Evolutionary conservation across 768 basidiomycete species (phyloP).

Genomic region (Tylopilus sp.): DNA sequence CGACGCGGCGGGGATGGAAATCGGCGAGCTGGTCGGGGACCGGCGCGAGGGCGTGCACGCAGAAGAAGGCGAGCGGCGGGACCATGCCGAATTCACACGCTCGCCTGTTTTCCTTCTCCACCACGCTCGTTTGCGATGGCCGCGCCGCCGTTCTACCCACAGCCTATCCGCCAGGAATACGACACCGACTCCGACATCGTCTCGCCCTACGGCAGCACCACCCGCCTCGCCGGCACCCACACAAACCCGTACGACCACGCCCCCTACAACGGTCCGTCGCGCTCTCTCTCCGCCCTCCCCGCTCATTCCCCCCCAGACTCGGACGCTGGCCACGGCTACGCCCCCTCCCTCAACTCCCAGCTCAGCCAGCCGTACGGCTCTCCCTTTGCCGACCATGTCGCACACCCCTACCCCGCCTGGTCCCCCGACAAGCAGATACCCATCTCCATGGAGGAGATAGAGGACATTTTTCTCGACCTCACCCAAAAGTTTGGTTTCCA

Average conservation of each 20-base stretch:
- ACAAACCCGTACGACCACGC: slow-evolving; percentile 31
- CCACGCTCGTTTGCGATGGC: slow-evolving; percentile 32
- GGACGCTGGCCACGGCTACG: slow-evolving; percentile 39
- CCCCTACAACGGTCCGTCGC: slow-evolving; percentile 19
- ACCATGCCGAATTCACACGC: slow-evolving; percentile 16
- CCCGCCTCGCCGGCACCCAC: slow-evolving; percentile 47
- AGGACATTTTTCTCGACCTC: slow-evolving; percentile 97
- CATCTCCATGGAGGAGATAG: slow-evolving; percentile 96
- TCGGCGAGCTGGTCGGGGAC: slow-evolving; percentile 36
- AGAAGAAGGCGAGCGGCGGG: slow-evolving; percentile 54
- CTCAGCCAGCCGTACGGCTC: slow-evolving; percentile 55
- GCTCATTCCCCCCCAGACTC: slow-evolving; percentile 15
- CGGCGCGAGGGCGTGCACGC: slow-evolving; percentile 41
- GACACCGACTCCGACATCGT: slow-evolving; percentile 48
- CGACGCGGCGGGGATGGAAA: slow-evolving; percentile 41
- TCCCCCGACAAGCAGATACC: slow-evolving; percentile 89
- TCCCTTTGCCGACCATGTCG: slow-evolving; percentile 53
- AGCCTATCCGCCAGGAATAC: slow-evolving; percentile 37
- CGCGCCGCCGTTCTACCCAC: slow-evolving; percentile 37
- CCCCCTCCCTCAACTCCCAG: slow-evolving; percentile 60
- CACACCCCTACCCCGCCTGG: slow-evolving; percentile 94
- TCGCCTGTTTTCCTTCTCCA: background rate
- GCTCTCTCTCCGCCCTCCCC: background rate
- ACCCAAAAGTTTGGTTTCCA: slow-evolving; percentile 99
- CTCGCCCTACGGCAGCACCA: slow-evolving; percentile 58